Percentiles rank a stretch among this genome's conserved stretches.
phyloP scores from a whole-genome alignment of 1,139 yeast genomes.

The Hansenula sp. region DNA sequence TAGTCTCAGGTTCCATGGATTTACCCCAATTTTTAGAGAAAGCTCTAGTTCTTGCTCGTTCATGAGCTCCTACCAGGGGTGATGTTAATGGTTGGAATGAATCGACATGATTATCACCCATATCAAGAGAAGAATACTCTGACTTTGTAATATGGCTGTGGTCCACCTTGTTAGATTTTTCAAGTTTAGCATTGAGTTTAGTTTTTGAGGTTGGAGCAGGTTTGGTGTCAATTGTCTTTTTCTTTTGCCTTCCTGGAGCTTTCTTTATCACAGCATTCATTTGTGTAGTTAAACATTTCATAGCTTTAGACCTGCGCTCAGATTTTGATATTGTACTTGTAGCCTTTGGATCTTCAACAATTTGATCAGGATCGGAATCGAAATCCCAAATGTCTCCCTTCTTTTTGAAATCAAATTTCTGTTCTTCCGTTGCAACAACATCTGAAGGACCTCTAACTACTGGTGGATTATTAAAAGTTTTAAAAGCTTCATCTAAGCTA shows the following conservation, averaged over 20 bases:
- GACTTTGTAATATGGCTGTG: background rate
- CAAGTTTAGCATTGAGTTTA: background rate
- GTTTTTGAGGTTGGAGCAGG: background rate
- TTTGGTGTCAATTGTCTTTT: background rate
- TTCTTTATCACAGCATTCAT: background rate
- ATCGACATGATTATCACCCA: conserved; percentile 5
- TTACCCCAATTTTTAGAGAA: background rate
- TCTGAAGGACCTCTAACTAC: conserved; percentile 1
- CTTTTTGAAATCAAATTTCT: background rate
- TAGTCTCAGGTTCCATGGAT: background rate
- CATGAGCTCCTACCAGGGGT: conserved; percentile 9
- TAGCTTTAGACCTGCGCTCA: conserved; percentile 8
- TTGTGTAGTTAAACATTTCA: conserved; percentile 9
- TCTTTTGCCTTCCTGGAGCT: background rate
- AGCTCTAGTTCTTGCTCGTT: conserved; percentile 5
- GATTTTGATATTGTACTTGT: background rate
- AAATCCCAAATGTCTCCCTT: conserved; percentile 20
- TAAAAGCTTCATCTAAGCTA: conserved; percentile 7
- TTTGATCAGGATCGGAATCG: conserved; percentile 8
- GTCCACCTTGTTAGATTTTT: background rate
- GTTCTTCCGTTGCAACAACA: background rate
- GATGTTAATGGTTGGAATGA: conserved; percentile 7
- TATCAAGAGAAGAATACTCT: conserved; percentile 6
- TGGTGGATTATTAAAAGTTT: background rate
- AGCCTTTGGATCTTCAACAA: background rate